These are phyloP conservation scores for Grammothele lineata DNA, from an alignment of 768 basidiomycete genomes.

Conservation along the genomic window DNA sequence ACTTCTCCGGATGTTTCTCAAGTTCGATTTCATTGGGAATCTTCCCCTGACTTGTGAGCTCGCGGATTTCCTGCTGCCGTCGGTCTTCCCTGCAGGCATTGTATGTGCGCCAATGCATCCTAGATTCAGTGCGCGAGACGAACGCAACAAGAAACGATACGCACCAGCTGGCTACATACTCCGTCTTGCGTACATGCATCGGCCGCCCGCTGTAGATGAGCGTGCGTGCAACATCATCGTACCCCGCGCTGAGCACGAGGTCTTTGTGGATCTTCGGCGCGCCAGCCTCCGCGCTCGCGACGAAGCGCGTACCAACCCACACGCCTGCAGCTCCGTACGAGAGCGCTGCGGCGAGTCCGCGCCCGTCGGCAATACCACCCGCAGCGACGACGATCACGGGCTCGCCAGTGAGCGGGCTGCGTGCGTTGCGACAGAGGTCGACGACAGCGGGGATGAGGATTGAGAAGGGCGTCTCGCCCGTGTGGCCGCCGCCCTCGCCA, in stretches of 20 bases:
- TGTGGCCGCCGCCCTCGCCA: conserved; percentile 87
- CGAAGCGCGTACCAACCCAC: conserved; percentile 88
- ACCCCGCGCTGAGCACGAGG: conserved; percentile 60
- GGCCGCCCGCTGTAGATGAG: conserved; percentile 77
- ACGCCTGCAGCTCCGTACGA: conserved; percentile 79
- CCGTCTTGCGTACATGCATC: conserved; percentile 75
- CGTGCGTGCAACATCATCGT: conserved; percentile 70
- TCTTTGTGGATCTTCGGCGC: conserved; percentile 75
- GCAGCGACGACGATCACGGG: conserved; percentile 78
- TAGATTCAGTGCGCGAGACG: not conserved
- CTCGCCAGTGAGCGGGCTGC: conserved; percentile 74
- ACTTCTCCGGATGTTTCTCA: conserved; percentile 62
- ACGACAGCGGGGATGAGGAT: conserved; percentile 80
- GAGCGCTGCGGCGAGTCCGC: conserved; percentile 72
- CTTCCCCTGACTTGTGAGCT: conserved; percentile 56
- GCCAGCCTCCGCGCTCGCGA: conserved; percentile 76
- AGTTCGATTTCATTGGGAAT: conserved; percentile 77
- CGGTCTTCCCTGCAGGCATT: conserved; percentile 59
- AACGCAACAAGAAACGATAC: no score
- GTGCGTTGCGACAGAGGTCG: conserved; percentile 65
- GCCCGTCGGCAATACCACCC: conserved; percentile 80
- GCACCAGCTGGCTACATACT: conserved; percentile 73
- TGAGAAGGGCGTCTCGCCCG: conserved; percentile 77
- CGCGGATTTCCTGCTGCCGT: conserved; percentile 53
- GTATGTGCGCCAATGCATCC: not conserved